Conservation (phyloP, 768 basidiomycete species). For the Kwoniella dendrophila region DNA sequence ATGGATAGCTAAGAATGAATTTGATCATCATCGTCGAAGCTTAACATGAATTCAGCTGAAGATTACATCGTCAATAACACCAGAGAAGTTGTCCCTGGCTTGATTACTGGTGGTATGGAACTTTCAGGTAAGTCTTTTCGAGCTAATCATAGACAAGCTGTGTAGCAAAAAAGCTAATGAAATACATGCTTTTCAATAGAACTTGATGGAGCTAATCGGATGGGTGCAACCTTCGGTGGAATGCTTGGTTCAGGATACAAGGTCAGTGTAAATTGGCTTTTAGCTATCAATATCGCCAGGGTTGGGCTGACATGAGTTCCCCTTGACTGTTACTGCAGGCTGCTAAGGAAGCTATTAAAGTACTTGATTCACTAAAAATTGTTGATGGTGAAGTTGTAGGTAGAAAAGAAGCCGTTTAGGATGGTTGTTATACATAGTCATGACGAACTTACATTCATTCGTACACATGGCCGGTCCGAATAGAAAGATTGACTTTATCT, state of each 20-base stretch:
- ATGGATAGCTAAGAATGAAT: too few relatives aligned
- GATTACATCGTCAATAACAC: conserved; percentile 2
- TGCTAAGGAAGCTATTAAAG: not conserved
- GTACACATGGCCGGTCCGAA: too few relatives aligned
- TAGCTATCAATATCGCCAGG: too few relatives aligned
- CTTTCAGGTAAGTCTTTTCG: conserved; percentile 3
- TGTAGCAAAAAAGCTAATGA: not conserved
- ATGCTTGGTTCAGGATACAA: not conserved
- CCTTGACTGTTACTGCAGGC: not conserved
- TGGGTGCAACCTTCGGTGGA: not conserved
- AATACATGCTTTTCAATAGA: not conserved
- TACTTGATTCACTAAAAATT: not conserved
- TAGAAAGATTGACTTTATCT: too few relatives aligned
- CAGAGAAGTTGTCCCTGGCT: not conserved
- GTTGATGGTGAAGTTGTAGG: conserved; percentile 1
- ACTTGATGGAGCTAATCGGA: not conserved
- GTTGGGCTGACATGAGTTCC: too few relatives aligned
- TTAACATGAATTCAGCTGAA: not conserved
- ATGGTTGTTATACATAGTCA: not conserved
- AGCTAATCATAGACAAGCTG: not conserved
- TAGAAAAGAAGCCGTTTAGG: not conserved
- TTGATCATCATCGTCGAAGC: not conserved
- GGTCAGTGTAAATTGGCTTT: too few relatives aligned
- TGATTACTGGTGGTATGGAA: conserved; percentile 1
- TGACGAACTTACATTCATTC: too few relatives aligned